phyloP scores from a whole-genome alignment of 345 rosid species.

The Citrus cavaleriei region DNA sequence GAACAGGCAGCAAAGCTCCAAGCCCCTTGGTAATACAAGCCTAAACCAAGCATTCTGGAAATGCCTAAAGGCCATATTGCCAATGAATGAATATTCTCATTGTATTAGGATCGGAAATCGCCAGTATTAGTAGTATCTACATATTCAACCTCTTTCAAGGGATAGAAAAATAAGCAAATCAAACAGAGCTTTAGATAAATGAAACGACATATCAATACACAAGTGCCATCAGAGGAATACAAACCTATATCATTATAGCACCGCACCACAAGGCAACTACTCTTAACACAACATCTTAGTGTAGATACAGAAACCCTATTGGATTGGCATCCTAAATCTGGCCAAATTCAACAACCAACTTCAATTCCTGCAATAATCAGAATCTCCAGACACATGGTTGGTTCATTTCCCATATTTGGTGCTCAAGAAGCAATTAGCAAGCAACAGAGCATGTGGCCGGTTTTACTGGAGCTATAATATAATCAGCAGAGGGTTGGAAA shows the following conservation, averaged over 20 bases:
- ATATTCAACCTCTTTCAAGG: constrained; percentile 8
- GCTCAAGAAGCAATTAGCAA: constrained; percentile 34
- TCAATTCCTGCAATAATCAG: constrained; percentile 4
- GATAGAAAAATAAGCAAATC: constrained; percentile 12
- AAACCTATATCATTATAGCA: constrained; percentile 25
- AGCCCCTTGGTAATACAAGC: neutral
- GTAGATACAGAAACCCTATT: constrained; percentile 15
- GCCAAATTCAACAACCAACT: constrained; percentile 13
- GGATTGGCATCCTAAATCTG: constrained; percentile 12
- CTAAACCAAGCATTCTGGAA: neutral
- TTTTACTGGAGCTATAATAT: constrained; percentile 30
- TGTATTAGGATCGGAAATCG: neutral
- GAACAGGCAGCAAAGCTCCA: no score
- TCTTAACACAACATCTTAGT: constrained; percentile 26
- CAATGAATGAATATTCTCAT: neutral
- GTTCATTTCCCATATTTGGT: neutral
- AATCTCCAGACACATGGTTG: neutral
- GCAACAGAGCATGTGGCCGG: constrained; percentile 39
- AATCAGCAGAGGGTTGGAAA: constrained; percentile 25
- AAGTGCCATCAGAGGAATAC: constrained; percentile 12
- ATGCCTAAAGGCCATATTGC: neutral
- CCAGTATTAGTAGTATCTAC: neutral
- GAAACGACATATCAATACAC: constrained; percentile 20
- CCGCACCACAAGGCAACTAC: neutral
- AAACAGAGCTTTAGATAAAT: constrained; percentile 20